Percentiles rank a stretch among this genome's conserved stretches.
Evolutionary conservation across 768 basidiomycete species (phyloP).

Genomic region (Pleurotus djamor): DNA sequence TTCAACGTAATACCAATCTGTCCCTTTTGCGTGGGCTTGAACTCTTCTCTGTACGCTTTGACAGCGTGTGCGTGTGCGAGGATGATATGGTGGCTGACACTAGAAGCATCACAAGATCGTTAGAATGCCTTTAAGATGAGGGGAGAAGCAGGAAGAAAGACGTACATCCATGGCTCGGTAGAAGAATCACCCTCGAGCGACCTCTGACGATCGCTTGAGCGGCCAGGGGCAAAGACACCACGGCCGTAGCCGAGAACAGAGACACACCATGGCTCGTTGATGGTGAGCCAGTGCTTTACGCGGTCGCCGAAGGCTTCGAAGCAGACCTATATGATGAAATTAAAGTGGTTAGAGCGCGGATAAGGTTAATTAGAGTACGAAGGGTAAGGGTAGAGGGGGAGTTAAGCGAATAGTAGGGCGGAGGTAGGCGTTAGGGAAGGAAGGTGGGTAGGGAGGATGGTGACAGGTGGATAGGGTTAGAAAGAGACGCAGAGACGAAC

Average conservation of each 20-base stretch:
- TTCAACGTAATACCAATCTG: conserved; percentile 80
- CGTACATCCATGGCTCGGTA: conserved; percentile 71
- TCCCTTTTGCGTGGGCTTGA: conserved; percentile 60
- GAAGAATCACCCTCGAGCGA: conserved; percentile 62
- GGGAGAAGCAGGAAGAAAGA: conserved; percentile 2
- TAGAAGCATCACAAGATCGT: conserved; percentile 15
- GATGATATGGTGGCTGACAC: conserved; percentile 67
- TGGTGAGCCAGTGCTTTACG: conserved; percentile 75
- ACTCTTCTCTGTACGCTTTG: conserved; percentile 65
- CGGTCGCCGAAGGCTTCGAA: conserved; percentile 75
- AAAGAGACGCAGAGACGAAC: conserved; percentile 24
- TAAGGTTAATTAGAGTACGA: too few relatives aligned
- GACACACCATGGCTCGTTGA: conserved; percentile 78
- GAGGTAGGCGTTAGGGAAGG: background rate
- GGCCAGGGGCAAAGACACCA: conserved; percentile 70
- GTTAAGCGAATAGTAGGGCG: background rate
- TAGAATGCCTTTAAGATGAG: background rate
- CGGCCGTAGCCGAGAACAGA: conserved; percentile 69
- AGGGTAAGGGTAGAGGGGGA: too few relatives aligned
- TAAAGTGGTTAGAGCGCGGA: too few relatives aligned
- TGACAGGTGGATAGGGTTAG: background rate
- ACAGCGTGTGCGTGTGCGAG: conserved; percentile 68
- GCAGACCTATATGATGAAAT: conserved; percentile 45
- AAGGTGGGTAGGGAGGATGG: background rate
- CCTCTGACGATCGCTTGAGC: conserved; percentile 60